Base-by-base conservation (phyloP, 768 basidiomycete genomes). In the Tricholoma sp. region DNA sequence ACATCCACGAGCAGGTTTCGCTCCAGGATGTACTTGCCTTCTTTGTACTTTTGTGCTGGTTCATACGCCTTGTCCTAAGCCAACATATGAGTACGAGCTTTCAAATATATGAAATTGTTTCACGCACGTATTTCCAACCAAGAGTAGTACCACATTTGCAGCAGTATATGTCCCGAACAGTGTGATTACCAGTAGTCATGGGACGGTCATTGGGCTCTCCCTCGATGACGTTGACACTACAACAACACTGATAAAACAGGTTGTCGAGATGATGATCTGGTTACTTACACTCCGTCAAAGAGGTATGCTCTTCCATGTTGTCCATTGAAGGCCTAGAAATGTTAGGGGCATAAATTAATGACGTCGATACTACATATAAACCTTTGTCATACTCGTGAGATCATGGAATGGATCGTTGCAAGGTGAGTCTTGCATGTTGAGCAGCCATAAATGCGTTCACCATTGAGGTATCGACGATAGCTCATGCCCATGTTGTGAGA, bases 61-160 rank as follows among this genome's bases (percentile, higher is more conserved):
- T 98, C 95, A 68, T 86, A 97, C 13, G 96, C 96, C 55, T 84
- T 84, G 70, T 97, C 96, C 96, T 97, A 65, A 9, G n/a, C 29
- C 47, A 17, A 32, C 31, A 1, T n/a, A 49, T 49, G 17, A 49
- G 47, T 31, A 10, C n/a, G 3, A 13, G 17, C 31, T 15, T 17
- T 9, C 12, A 15, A 32, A 32, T 32, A 1, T n/a, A n/a, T 32
- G n/a, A n/a, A 29, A 32, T 31, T 10, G 24, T 24, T 32, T 17
- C n/a, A 76, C 87, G 70, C 68, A 92, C 97, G 71, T 99, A 99
- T 94, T 98, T 98, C 96, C 97, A 98, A 55, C 96, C 96, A 32
- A 99, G 80, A 15, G 80, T 83, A 50, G 81, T 82, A 57, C 84
- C 81, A 72, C 96, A 99, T 71, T 95, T 96, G 78, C 79, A 75